Evolutionary conservation across 2,329 filamentous ascomycete genomes (phyloP), one percentile per base, ranked within the genome.

Genomic region (Aspergillus ochraceus): DNA sequence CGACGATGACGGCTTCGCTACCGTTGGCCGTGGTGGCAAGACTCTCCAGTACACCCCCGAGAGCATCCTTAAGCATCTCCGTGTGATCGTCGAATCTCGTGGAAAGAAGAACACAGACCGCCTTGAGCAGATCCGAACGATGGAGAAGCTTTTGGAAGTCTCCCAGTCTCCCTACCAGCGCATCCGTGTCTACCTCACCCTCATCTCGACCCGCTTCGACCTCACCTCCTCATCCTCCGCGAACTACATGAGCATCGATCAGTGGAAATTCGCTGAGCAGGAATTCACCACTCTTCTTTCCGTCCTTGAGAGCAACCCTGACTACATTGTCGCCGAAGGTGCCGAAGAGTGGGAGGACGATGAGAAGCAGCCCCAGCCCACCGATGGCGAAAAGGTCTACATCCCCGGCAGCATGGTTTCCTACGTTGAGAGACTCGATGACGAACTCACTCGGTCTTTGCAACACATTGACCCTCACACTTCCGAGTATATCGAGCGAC

Each of bases 281-380:
- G 95, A 99, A 74, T 88, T 98, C 63, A 85, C 86, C 14, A 84
- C 84, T 52, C 85, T 99, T 30, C 84, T 99, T 46, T 81, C 87
- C 62, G 87, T 92, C 19, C 87, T 99, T 46, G 91, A 96, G 76
- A 79, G 84, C 61, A 91, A 91, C 80, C 83, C 84, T 62, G 88
- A 95, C 65, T 90, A 94, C 74, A 83, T 98, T 54, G 91, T 99
- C 52, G 83, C 95, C 24, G 95, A 99, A 80, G 88, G 86, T 67
- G 95, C 92, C 22, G 95, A 99, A 75, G 95, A 99, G 79, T 98
- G 95, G 95, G 95, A 99, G 68, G 95, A 99, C 71, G 96, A 99
- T 68, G 96, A 99, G 70, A 98, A 97, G 83, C 85, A 88, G 46
- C 95, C 95, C 14, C 83, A 84, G 32, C 82, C 94, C 67, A 86